Percentiles rank a stretch among this genome's conserved stretches.
Evolutionary conservation across 768 basidiomycete species (phyloP).

Genomic region (Cantharellus cinnabarinus): DNA sequence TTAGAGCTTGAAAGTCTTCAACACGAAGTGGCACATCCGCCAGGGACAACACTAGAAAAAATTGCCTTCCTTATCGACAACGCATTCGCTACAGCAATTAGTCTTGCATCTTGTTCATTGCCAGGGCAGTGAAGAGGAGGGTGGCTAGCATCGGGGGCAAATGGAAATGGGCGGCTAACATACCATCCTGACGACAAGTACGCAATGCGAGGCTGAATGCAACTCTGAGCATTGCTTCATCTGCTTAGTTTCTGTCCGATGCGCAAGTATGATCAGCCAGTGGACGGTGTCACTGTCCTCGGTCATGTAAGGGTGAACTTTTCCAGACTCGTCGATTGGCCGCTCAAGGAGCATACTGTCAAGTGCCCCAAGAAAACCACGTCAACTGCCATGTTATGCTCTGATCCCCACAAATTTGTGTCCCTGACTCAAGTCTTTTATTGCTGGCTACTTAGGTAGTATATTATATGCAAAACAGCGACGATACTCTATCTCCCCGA

Average conservation of each 20-base stretch:
- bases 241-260: conserved; percentile 1
- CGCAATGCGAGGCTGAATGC: conserved; percentile 12
- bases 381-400: conserved; percentile 49
- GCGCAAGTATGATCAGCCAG: conserved; percentile 52
- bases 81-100: conserved; percentile 41
- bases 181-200: conserved; percentile 81
- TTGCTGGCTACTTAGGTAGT: conserved; percentile 84
- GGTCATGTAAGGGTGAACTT: conserved; percentile 49
- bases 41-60: conserved; percentile 57
- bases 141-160: conserved; percentile 22
- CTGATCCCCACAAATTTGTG: not conserved
- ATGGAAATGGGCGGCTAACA: conserved; percentile 48
- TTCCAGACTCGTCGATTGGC: conserved; percentile 47
- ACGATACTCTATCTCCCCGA: conserved; percentile 73
- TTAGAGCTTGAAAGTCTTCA: conserved; percentile 49
- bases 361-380: conserved; percentile 60
- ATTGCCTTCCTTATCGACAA: conserved; percentile 49
- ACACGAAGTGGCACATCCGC: conserved; percentile 24
- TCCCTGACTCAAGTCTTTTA: conserved; percentile 46
- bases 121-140: conserved; percentile 31
- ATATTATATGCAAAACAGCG: conserved; percentile 94
- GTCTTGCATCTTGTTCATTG: conserved; percentile 51
- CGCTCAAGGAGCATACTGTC: conserved; percentile 37
- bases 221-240: not conserved
- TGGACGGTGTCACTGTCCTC: conserved; percentile 62